Conservation (phyloP, 306 rosid genomes). For the cucumber (Cucumis sativus) region DNA sequence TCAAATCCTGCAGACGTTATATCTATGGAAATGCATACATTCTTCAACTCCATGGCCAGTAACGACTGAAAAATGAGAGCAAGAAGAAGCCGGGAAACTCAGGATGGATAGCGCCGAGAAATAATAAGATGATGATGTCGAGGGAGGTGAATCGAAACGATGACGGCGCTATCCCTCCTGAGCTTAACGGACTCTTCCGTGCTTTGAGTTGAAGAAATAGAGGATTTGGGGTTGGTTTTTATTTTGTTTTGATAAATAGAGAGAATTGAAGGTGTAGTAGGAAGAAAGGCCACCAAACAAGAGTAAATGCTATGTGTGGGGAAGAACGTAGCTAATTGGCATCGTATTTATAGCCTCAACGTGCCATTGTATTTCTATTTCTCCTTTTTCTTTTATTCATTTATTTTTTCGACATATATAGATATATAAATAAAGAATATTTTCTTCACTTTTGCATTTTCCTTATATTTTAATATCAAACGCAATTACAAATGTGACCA, state of each 20-base stretch:
- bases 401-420: not conserved
- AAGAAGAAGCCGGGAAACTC: constrained; percentile 73
- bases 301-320: not conserved
- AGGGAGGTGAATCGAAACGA: not conserved
- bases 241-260: not conserved
- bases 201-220: not conserved
- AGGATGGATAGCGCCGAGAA: constrained; percentile 79
- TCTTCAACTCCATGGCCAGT: not conserved
- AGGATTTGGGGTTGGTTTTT: not conserved
- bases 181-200: constrained; percentile 60
- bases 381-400: not conserved
- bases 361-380: not conserved
- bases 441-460: too few species aligned
- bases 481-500: too few species aligned
- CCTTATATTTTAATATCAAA: too few species aligned
- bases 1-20: too few species aligned
- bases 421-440: not conserved
- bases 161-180: constrained; percentile 94
- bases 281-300: not conserved
- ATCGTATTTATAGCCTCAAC: constrained; percentile 4
- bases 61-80: constrained; percentile 6
- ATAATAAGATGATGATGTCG: not conserved
- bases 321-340: not conserved
- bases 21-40: not conserved
- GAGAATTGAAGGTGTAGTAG: not conserved